Evolutionary conservation across 495 filamentous ascomycete species (phyloP).

Genomic region (Penicillium coffeae): DNA sequence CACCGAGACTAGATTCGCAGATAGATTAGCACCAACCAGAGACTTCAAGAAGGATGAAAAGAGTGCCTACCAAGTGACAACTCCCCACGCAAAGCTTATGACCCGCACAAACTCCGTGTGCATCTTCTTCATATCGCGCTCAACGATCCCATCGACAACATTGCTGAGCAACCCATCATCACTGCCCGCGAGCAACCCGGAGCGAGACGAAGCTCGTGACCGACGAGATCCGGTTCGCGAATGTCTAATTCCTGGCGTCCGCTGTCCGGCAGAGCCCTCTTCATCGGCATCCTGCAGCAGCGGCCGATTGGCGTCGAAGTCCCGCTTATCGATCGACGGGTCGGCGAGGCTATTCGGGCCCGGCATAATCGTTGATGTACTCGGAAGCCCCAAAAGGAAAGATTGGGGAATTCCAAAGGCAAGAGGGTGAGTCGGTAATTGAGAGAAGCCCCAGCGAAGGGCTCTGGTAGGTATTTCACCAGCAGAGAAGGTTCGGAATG

Average conservation of each 20-base stretch:
- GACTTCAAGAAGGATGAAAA: background rate
- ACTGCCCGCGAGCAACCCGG: constrained; percentile 13
- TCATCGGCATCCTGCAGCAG: constrained; percentile 35
- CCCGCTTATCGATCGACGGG: constrained; percentile 51
- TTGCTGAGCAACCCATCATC: constrained; percentile 58
- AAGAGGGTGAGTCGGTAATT: background rate
- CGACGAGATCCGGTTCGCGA: constrained; percentile 22
- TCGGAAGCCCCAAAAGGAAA: background rate
- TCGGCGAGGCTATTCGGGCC: constrained; percentile 21
- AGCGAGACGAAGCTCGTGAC: constrained; percentile 15
- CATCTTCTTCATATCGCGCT: constrained; percentile 52
- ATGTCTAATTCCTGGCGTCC: constrained; percentile 2
- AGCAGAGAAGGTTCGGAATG: background rate
- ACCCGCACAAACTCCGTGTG: constrained; percentile 49
- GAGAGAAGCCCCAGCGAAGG: background rate
- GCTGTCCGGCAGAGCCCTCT: constrained; percentile 16
- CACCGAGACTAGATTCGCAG: constrained; percentile 55
- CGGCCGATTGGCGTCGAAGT: constrained; percentile 54
- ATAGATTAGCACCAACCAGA: constrained; percentile 5
- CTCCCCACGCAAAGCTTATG: constrained; percentile 56
- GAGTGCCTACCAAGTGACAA: constrained; percentile 51
- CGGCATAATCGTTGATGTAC: constrained; percentile 21
- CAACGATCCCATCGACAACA: constrained; percentile 58
- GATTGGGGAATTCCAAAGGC: background rate
- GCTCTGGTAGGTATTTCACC: background rate